phyloP scores from a whole-genome alignment of 495 filamentous ascomycete genomes.

The Tuber aestivum region DNA sequence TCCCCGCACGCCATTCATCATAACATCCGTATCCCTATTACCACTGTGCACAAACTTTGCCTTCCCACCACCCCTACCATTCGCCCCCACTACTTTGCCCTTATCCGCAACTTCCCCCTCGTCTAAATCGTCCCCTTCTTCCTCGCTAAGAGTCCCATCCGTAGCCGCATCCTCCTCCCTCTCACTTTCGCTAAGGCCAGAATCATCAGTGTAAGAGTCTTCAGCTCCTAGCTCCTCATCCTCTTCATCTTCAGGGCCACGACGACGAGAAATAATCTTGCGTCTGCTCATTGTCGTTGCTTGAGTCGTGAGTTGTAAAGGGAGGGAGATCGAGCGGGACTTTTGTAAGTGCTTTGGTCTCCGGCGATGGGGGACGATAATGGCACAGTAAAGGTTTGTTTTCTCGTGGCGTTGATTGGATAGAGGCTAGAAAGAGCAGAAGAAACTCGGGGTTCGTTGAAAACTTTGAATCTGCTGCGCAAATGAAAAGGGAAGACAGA shows the following conservation, averaged over 20 bases:
- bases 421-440: background rate
- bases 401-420: background rate
- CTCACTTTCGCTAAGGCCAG: constrained; percentile 31
- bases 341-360: background rate
- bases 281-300: constrained; percentile 24
- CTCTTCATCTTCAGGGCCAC: constrained; percentile 29
- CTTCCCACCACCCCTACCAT: constrained; percentile 19
- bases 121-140: constrained; percentile 31
- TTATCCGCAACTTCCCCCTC: constrained; percentile 20
- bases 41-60: constrained; percentile 11
- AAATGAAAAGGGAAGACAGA: background rate
- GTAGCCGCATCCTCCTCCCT: constrained; percentile 28
- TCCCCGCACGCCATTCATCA: constrained; percentile 77
- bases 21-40: constrained; percentile 66
- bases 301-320: background rate
- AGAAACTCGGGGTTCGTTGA: background rate
- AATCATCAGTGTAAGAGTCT: constrained; percentile 38
- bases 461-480: background rate
- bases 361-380: constrained; percentile 5
- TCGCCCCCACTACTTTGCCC: constrained; percentile 20
- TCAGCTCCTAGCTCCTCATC: constrained; percentile 33
- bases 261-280: constrained; percentile 30
- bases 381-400: background rate
- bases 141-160: constrained; percentile 34
- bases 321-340: background rate